Conservation (phyloP, 352 stramenopile species). For the Phytophthora parvispora region DNA sequence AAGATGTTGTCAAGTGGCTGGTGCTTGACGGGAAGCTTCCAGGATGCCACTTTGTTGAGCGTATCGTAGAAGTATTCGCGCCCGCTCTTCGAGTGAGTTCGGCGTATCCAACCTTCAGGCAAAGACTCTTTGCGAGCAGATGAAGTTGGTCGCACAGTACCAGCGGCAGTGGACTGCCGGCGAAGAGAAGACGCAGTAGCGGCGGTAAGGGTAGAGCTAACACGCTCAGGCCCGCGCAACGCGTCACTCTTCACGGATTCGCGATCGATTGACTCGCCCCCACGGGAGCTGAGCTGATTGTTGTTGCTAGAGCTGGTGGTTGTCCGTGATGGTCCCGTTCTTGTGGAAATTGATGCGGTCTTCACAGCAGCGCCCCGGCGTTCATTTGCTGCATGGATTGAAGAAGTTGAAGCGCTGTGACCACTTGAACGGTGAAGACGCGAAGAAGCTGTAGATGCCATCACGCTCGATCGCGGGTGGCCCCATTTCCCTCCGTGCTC, state of each 20-base stretch:
- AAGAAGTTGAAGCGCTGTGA: slow-evolving; percentile 49
- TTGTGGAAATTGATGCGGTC: slow-evolving; percentile 26
- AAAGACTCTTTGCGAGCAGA: slow-evolving; percentile 57
- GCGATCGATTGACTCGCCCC: slow-evolving; percentile 26
- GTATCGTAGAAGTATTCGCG: slow-evolving; percentile 85
- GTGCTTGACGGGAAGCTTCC: slow-evolving; percentile 73
- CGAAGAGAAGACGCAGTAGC: slow-evolving; percentile 33
- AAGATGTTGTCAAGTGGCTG: slow-evolving; percentile 67
- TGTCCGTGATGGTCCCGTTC: slow-evolving; percentile 12
- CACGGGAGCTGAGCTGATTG: slow-evolving; percentile 37
- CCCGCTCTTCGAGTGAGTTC: slow-evolving; percentile 78
- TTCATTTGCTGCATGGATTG: slow-evolving; percentile 23
- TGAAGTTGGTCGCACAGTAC: slow-evolving; percentile 19
- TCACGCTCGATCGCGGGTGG: slow-evolving; percentile 41
- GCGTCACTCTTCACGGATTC: slow-evolving; percentile 45
- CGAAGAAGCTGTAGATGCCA: slow-evolving; percentile 38
- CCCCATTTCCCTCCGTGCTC: slow-evolving; percentile 61
- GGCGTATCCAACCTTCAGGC: slow-evolving; percentile 76
- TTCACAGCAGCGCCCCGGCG: slow-evolving; percentile 23
- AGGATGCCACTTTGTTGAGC: slow-evolving; percentile 75
- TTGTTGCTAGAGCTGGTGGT: slow-evolving; percentile 29
- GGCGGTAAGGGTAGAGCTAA: slow-evolving; percentile 26
- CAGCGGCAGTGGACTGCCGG: slow-evolving; percentile 13
- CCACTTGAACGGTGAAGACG: slow-evolving; percentile 41
- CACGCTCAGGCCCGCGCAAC: slow-evolving; percentile 34